Percentiles rank a stretch among this genome's conserved stretches.
Evolutionary conservation across 371 early-diverging fungal species (phyloP).

Genomic region (Phascolomyces articulosus): DNA sequence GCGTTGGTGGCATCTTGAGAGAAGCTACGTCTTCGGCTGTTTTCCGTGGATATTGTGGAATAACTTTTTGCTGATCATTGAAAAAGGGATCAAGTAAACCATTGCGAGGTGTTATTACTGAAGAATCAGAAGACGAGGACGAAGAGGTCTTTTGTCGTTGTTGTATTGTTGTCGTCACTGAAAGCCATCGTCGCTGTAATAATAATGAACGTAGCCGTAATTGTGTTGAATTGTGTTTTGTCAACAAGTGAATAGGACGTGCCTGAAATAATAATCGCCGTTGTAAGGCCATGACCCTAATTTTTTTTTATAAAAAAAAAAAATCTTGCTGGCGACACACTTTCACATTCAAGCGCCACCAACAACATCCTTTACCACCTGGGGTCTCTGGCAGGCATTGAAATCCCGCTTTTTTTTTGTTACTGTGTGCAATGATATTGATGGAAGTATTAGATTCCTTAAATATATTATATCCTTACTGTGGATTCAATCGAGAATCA

Average conservation of each 20-base stretch:
- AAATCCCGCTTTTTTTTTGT: no score
- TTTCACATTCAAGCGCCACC: no score
- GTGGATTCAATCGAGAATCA: no score
- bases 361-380: no score
- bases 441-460: no score
- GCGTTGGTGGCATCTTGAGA: constrained; percentile 49
- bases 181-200: background rate
- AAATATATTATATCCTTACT: no score
- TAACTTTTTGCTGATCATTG: constrained; percentile 32
- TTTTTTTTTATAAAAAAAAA: no score
- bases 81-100: constrained; percentile 39
- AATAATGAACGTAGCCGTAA: background rate
- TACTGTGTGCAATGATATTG: no score
- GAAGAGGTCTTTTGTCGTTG: background rate
- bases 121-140: background rate
- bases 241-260: background rate
- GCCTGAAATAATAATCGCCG: background rate
- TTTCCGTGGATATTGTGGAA: constrained; percentile 37
- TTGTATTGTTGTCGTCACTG: background rate
- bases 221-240: background rate
- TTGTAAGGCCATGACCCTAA: background rate
- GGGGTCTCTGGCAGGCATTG: no score
- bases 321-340: no score
- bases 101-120: constrained; percentile 3
- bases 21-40: constrained; percentile 45